Base-by-base conservation (phyloP, 345 rosid genomes). In the Ceriops zippeliana region DNA sequence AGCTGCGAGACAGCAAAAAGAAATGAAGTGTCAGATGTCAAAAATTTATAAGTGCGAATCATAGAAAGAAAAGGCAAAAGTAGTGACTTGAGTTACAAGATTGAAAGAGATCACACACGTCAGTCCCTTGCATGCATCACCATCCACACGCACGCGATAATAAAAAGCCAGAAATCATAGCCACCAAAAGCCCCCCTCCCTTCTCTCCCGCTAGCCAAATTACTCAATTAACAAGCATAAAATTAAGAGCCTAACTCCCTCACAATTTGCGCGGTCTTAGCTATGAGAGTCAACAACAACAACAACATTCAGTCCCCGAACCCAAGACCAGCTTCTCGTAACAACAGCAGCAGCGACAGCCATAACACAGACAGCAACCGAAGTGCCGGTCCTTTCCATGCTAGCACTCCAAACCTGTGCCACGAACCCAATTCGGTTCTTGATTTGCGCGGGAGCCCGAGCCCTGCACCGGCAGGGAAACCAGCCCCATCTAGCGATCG, bases 361-460 rank as follows among this genome's bases (percentile, higher is more conserved):
- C 61, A 37, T 62, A 69, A 31, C 71, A 69, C 24, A 0, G 16
- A 38, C 47, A 11, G 47, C 47, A 38, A 38, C 53, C 38, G 69
- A 42, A 72, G 60, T 28, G 66, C 37, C 37, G 63, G 65, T 42
- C 49, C 49, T 24, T 71, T 69, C 20, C 61, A 54, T 13, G 34
- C 66, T 58, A 61, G 31, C 59, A 56, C 59, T 61, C 72, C 16
- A 70, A 47, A 37, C 28, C 56, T 70, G 15, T 68, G 75, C 80
- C 75, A 89, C 79, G 96, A 92, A 58, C 96, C 96, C 65, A 92
- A 90, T 42, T 88, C 98, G 0, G 98, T 90, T 67, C 96, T 90
- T 16, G 96, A 87, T 46, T 79, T 85, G 61, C 83, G 85, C 61
- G 74, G 89, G 26, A 89, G 88, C 60, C 85, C 82, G 0, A 80